Base-by-base conservation (phyloP, 2,329 filamentous ascomycete genomes). In the Cladosporium phlei region DNA sequence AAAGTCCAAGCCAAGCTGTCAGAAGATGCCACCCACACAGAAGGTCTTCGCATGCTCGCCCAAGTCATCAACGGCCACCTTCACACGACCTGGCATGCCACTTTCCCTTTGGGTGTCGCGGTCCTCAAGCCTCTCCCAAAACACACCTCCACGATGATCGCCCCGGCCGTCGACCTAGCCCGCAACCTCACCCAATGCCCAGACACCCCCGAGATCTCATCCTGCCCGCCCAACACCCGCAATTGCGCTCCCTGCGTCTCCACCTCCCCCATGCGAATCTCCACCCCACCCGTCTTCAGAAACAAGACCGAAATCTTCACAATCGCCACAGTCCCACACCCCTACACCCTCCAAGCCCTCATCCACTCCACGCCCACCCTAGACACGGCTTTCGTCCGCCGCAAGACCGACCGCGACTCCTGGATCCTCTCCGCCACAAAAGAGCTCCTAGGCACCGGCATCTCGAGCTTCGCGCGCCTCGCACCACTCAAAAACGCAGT, bases 311-410 rank as follows among this genome's bases (percentile, higher is more conserved):
- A 73, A 1, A 63, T 85, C 12, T 97, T 89, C 70, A 88, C 85
- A 2, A 86, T 98, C 53, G 89, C 85, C 49, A 86, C 83, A 1
- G 84, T 97, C 10, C 91, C 91, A 0, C 93, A 98, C 63, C 93
- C 93, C 0, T 95, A 89, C 71, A 96, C 90, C 1, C 74, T 88
- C 32, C 78, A 82, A 45, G 78, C 81, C 10, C 72, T 97, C 14
- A 75, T 80, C 49, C 76, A 80, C 53, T 51, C 55, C 14, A 60
- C 80, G 48, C 69, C 72, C 43, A 70, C 61, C 8, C 50, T 74
- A 34, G 63, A 69, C 46, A 52, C 60, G 6, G 61, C 59, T 19
- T 74, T 70, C 58, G 59, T 75, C n/a, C 69, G 71, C 39, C 74
- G 78, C 30, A 74, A 80, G 2, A 83, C 85, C 0, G 69, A 75